Conservation (phyloP, 768 basidiomycete species). For the Crucibulum laeve region DNA sequence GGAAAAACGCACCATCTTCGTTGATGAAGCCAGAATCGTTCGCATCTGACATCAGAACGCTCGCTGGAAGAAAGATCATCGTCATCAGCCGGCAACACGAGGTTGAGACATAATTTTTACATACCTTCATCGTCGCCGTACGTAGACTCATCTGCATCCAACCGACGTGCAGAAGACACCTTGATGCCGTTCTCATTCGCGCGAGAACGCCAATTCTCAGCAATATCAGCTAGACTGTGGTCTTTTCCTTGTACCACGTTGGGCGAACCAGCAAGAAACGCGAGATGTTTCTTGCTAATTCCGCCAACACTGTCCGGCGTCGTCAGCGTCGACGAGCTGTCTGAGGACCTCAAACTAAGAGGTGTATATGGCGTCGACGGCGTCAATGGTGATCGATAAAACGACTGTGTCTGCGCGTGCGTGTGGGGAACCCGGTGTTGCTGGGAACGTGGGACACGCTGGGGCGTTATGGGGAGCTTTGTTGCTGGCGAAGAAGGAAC, state of each 20-base stretch:
- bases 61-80: constrained; percentile 41
- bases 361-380: constrained; percentile 70
- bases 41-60: constrained; percentile 45
- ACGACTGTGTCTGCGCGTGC: constrained; percentile 32
- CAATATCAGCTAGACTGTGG: constrained; percentile 54
- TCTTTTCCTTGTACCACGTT: constrained; percentile 36
- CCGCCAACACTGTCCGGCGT: constrained; percentile 50
- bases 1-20: constrained; percentile 40
- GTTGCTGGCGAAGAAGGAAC: constrained; percentile 43
- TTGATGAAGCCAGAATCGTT: constrained; percentile 42
- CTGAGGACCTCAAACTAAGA: constrained; percentile 61
- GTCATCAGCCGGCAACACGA: constrained; percentile 20
- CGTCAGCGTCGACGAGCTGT: constrained; percentile 48
- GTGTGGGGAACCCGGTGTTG: constrained; percentile 18
- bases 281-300: constrained; percentile 35
- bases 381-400: constrained; percentile 56
- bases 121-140: constrained; percentile 42
- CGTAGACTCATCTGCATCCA: constrained; percentile 44
- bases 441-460: constrained; percentile 49
- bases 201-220: constrained; percentile 68
- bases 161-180: constrained; percentile 43
- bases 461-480: constrained; percentile 58
- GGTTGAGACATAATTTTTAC: constrained; percentile 16
- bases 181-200: constrained; percentile 71
- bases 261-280: constrained; percentile 35